Evolutionary conservation across 768 basidiomycete species (phyloP).

Genomic region (Amylocystis lapponica): DNA sequence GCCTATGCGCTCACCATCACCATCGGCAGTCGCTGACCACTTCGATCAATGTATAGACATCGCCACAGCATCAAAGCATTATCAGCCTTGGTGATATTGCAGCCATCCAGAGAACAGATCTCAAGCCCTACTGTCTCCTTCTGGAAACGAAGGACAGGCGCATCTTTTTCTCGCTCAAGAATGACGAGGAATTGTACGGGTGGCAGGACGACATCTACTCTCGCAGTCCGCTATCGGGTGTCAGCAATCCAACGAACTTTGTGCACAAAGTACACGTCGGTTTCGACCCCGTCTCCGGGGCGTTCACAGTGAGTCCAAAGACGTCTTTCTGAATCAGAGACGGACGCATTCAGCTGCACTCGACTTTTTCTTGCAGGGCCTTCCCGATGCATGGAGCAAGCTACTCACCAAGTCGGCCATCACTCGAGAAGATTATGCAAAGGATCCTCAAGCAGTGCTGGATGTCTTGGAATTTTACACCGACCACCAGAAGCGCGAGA

Average conservation of each 20-base stretch:
- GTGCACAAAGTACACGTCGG: conserved; percentile 99
- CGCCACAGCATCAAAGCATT: conserved; percentile 44
- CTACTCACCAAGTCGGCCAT: conserved; percentile 96
- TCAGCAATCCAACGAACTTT: conserved; percentile 93
- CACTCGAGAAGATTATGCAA: conserved; percentile 95
- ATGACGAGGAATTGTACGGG: conserved; percentile 93
- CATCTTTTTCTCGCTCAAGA: conserved; percentile 78
- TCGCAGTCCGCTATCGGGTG: conserved; percentile 88
- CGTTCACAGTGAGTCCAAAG: conserved; percentile 86
- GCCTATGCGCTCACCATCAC: no score
- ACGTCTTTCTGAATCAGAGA: no score
- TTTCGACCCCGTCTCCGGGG: conserved; percentile 89
- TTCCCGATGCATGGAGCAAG: conserved; percentile 97
- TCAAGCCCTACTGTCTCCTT: conserved; percentile 91
- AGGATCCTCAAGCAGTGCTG: conserved; percentile 94
- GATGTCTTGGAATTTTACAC: conserved; percentile 99
- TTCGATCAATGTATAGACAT: no score
- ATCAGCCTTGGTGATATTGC: conserved; percentile 73
- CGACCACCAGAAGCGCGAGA: conserved; percentile 92
- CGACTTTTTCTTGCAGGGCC: conserved; percentile 60
- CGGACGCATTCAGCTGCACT: background rate
- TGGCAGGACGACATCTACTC: conserved; percentile 98
- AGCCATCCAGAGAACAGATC: conserved; percentile 86
- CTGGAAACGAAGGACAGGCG: conserved; percentile 83
- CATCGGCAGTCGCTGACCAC: no score